phyloP scores from a whole-genome alignment of 345 rosid genomes.

The Populus davidiana region DNA sequence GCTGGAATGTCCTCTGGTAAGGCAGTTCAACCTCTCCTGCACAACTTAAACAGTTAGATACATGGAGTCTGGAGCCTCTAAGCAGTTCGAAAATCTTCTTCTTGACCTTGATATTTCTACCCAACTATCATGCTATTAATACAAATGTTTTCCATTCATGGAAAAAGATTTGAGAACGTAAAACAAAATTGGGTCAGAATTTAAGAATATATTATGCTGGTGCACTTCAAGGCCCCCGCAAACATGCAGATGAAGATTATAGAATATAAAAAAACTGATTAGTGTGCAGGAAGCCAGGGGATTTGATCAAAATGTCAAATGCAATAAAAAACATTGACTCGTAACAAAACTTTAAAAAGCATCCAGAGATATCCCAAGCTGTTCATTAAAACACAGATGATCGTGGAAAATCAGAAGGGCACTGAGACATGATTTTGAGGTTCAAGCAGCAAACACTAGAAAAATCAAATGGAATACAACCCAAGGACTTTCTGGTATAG shows the following conservation, averaged over 20 bases:
- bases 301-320: background rate
- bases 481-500: background rate
- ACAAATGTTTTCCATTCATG: too few species aligned
- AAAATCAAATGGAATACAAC: background rate
- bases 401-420: background rate
- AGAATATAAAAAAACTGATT: too few species aligned
- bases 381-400: background rate
- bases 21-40: conserved; percentile 25
- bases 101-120: too few species aligned
- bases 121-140: too few species aligned
- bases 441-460: background rate
- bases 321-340: background rate
- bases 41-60: conserved; percentile 1
- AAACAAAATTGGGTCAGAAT: too few species aligned
- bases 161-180: too few species aligned
- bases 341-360: background rate
- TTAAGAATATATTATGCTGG: background rate
- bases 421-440: background rate
- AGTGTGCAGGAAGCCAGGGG: too few species aligned
- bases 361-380: background rate
- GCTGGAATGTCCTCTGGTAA: conserved; percentile 10
- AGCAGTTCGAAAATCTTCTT: too few species aligned
- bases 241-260: background rate
- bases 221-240: background rate
- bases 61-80: background rate